Base-by-base conservation (phyloP, 1,284 basidiomycete species). In the Hemileia vastatrix region DNA sequence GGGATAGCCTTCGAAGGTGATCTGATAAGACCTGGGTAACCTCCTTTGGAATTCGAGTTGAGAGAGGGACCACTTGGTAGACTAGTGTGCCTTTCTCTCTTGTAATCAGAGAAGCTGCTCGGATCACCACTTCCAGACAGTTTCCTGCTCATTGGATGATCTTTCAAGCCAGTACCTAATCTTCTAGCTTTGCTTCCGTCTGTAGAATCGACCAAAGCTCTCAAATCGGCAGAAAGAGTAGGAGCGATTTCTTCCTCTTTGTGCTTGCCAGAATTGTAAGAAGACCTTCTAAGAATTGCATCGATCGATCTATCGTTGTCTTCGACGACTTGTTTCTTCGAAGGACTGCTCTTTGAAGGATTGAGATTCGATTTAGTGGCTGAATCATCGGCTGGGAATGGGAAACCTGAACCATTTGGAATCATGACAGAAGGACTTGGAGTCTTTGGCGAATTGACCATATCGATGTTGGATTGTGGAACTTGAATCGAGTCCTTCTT, bases 131-230 rank as follows among this genome's bases (percentile, higher is more conserved):
- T 40, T 40, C 36, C 36, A 1, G 65, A 67, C n/a, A 67, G 54
- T 36, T 58, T 61, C 24, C 68, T 64, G 33, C 54, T 64, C 57
- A 66, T 69, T 13, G 66, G 65, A 23, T 68, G 65, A 53, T 70
- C 67, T 54, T 64, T 65, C 31, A 70, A 63, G 6, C 68, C 69
- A 8, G 67, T 68, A 11, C 69, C 68, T 18, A 65, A 64, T 52
- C 60, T 68, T 19, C 66, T 63, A 24, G 66, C 67, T 4, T 66
- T 64, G 49, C 64, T 57, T 33, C 65, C 54, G 15, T 67, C 67
- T 1, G 66, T 60, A 27, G 63, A 53, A 27, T 71, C 68, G 4
- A 71, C 61, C 18, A 70, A 63, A 19, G 69, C 70, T 40, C 69
- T 54, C 54, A 69, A 50, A 36, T 67, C 70, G 18, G 68, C 65